Base-by-base conservation (phyloP, 441 rosid species). In the Croton setiger region DNA sequence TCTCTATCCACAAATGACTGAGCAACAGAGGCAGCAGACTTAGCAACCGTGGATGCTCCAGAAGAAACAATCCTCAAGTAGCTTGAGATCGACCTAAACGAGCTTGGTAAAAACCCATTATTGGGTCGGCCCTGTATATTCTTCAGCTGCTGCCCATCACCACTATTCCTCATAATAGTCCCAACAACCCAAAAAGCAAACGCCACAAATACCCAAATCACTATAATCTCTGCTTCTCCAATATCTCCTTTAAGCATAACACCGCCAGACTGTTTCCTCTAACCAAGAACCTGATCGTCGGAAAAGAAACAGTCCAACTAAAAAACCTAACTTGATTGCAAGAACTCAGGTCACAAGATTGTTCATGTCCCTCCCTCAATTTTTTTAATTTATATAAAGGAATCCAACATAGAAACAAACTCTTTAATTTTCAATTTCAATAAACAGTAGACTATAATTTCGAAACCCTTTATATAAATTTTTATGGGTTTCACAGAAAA, bases 21-120 rank as follows among this genome's bases (percentile, higher is more conserved):
- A 0, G 97, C 97, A 39, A 78, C 92, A 1, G 93, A 87, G 0
- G 80, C 92, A 23, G 98, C 98, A 35, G 98, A 87, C 83, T 88
- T 78, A 6, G 97, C 96, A 21, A 88, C 94, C 3, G 91, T 88
- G n/a, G 98, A 91, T 15, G 98, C 96, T 56, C 98, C 96, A 0
- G 96, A 87, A 1, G 98, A 91, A 70, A 94, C 86, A 41, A 91
- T 88, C 75, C 78, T 82, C 78, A 87, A 66, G 75, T 85, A 91
- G 78, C 93, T 86, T 3, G 97, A 91, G 58, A 94, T 67, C 27
- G 90, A 84, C 18, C 96, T 87, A 67, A 88, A 87, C 14, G 98
- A 90, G 73, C 85, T 91, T 57, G 87, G 87, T 39, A 86, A 39
- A 68, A 73, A 72, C 45, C 79, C 73, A 18, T 44, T 61, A 39